Conservation (phyloP, 257 asterid genomes). For the Solanum lignicaule region DNA sequence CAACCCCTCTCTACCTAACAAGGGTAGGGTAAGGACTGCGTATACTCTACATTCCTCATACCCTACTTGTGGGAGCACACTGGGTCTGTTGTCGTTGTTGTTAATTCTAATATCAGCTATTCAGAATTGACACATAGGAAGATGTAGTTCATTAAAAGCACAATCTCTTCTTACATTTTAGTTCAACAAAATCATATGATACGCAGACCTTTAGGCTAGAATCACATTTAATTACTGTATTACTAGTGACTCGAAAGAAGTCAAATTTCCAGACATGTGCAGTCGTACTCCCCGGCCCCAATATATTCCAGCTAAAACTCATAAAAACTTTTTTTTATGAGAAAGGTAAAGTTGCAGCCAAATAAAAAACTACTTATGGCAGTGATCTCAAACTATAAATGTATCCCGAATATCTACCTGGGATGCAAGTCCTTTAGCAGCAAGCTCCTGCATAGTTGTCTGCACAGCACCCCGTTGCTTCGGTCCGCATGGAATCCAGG, state of each 20-base stretch:
- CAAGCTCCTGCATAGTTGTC: conserved; percentile 84
- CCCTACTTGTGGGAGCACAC: background rate
- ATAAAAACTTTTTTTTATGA: background rate
- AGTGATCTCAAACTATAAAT: background rate
- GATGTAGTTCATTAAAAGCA: background rate
- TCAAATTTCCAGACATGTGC: background rate
- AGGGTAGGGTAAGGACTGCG: background rate
- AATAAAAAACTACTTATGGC: background rate
- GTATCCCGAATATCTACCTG: conserved; percentile 32
- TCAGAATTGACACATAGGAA: background rate
- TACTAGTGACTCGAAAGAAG: background rate
- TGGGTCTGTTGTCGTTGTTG: background rate
- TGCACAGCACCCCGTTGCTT: conserved; percentile 76
- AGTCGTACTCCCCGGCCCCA: background rate
- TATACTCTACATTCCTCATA: background rate
- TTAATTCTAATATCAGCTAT: background rate
- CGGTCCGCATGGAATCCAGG: conserved; percentile 91
- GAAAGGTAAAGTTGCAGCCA: background rate
- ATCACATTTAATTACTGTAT: background rate
- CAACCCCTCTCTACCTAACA: background rate
- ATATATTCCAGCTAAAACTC: background rate
- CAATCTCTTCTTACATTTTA: background rate
- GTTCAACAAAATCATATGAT: background rate
- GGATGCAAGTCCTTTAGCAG: conserved; percentile 68
- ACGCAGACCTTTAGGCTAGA: background rate